These are phyloP conservation scores for Suillus cothurnatus DNA, from an alignment of 768 basidiomycete species.

Conservation along the genomic window DNA sequence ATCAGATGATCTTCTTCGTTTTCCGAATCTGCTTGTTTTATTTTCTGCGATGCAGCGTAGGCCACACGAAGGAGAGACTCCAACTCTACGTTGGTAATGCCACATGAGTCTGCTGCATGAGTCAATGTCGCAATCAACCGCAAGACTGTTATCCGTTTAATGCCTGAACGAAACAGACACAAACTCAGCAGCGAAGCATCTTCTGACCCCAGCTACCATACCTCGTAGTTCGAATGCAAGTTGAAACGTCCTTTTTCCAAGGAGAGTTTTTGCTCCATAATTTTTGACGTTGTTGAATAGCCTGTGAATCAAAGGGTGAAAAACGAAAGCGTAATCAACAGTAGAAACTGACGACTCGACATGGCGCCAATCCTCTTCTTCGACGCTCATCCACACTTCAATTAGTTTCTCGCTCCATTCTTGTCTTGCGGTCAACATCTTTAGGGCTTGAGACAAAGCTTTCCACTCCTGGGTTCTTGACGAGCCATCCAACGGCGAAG, in stretches of 20 bases:
- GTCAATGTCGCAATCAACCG: conserved; percentile 27
- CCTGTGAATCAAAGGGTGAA: conserved; percentile 8
- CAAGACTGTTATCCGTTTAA: conserved; percentile 27
- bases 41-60: conserved; percentile 17
- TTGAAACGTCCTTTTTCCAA: conserved; percentile 14
- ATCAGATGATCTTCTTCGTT: conserved; percentile 12
- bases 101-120: conserved; percentile 9
- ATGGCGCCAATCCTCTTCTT: conserved; percentile 24
- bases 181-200: not conserved
- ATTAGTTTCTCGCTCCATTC: conserved; percentile 24
- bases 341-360: conserved; percentile 20
- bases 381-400: conserved; percentile 25
- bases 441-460: conserved; percentile 17
- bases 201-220: conserved; percentile 1
- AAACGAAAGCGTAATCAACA: not conserved
- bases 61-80: conserved; percentile 28
- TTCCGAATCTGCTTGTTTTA: conserved; percentile 12
- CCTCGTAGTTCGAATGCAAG: conserved; percentile 25
- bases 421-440: conserved; percentile 24
- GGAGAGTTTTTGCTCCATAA: conserved; percentile 21
- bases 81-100: conserved; percentile 21
- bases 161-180: conserved; percentile 8
- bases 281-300: conserved; percentile 17
- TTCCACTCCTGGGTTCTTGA: conserved; percentile 22
- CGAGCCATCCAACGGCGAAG: conserved; percentile 9